A percentile compares a stretch with the other conserved stretches of the same genome.
These are phyloP conservation scores for Sinapis alba DNA, from an alignment of 441 rosid genomes.

Conservation along the genomic window DNA sequence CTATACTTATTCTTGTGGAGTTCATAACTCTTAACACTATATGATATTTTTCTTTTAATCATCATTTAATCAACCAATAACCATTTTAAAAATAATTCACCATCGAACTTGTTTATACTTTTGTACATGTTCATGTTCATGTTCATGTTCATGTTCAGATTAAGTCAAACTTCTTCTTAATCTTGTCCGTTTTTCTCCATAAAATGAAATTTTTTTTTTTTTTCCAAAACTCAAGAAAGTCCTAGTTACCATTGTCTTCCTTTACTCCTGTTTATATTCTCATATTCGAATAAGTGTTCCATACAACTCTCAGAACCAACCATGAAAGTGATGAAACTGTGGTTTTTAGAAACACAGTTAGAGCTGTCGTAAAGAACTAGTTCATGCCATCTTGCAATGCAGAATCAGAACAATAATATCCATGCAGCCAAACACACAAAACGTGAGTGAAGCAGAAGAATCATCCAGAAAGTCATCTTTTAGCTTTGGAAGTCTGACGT, in stretches of 20 bases:
- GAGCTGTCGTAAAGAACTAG: not conserved
- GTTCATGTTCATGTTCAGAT: too few species aligned
- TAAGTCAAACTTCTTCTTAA: conserved; percentile 31
- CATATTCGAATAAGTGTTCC: not conserved
- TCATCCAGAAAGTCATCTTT: not conserved
- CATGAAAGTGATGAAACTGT: not conserved
- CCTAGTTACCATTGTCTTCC: not conserved
- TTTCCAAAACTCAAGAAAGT: not conserved
- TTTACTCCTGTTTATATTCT: not conserved
- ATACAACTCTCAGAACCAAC: not conserved
- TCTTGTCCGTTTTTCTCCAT: conserved; percentile 29
- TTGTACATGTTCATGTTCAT: too few species aligned
- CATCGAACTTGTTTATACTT: too few species aligned
- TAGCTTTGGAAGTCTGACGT: conserved; percentile 6
- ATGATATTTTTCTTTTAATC: too few species aligned
- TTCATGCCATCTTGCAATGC: not conserved
- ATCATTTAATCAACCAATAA: too few species aligned
- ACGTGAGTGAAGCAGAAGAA: not conserved
- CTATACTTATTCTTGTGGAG: too few species aligned
- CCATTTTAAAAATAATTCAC: too few species aligned
- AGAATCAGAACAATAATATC: not conserved
- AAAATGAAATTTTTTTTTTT: not conserved
- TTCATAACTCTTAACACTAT: too few species aligned
- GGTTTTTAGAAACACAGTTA: not conserved
- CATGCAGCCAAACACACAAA: not conserved